Conservation (phyloP, 768 basidiomycete species). For the Brasilioporus rufonigricans region DNA sequence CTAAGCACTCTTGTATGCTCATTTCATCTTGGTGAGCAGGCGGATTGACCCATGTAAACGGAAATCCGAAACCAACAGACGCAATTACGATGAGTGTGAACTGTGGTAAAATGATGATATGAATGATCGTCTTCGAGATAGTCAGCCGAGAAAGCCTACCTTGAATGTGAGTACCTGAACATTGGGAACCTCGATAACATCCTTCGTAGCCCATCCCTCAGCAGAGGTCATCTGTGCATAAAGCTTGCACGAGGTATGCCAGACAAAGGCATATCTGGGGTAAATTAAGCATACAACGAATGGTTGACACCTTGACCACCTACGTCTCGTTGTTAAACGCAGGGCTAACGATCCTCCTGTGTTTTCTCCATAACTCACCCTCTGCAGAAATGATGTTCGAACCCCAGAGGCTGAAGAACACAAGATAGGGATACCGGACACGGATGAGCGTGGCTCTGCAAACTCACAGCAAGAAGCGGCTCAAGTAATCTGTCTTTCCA, state of each 20-base stretch:
- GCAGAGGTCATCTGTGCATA: constrained; percentile 19
- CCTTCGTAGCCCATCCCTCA: constrained; percentile 20
- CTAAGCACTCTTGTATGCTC: constrained; percentile 20
- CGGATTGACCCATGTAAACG: constrained; percentile 18
- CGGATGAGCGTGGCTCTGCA: neutral
- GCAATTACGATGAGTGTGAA: constrained; percentile 23
- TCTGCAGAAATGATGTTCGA: constrained; percentile 14
- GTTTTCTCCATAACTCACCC: constrained; percentile 19
- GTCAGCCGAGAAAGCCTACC: constrained; percentile 1
- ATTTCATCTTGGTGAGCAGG: constrained; percentile 19
- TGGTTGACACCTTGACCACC: neutral
- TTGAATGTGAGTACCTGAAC: constrained; percentile 20
- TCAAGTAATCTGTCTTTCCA: constrained; percentile 13
- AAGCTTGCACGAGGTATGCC: constrained; percentile 16
- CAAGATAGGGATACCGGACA: neutral
- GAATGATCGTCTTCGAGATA: neutral
- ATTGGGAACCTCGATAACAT: constrained; percentile 12
- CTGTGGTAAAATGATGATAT: neutral
- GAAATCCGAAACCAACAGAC: constrained; percentile 24
- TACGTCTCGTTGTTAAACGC: constrained; percentile 26
- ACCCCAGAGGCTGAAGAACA: constrained; percentile 15
- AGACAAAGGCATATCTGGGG: constrained; percentile 22
- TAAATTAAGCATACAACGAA: neutral
- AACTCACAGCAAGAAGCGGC: constrained; percentile 18
- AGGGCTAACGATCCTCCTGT: constrained; percentile 20